Base-by-base conservation (phyloP, 2,329 filamentous ascomycete genomes). In the Tricladium varicosporioides region DNA sequence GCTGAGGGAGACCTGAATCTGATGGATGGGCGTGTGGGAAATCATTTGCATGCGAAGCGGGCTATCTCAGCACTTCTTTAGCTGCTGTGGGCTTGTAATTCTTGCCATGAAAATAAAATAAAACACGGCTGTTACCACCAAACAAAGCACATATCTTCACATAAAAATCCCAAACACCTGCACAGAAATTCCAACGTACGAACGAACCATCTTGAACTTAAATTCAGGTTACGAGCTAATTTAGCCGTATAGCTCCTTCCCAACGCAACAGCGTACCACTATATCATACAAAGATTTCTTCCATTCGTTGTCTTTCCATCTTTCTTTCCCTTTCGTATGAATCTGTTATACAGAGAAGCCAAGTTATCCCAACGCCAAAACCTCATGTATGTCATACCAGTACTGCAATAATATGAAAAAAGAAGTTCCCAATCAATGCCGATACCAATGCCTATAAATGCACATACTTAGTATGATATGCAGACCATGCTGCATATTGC, bases 71-170 rank as follows among this genome's bases (percentile, higher is more conserved):
- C 58, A 62, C 59, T 65, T 53, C 59, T 65, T 53, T 52, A 33
- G 31, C 40, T 57, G 63, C 59, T 64, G 56, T 50, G 61, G 61
- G 64, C 67, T 67, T 69, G 68, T 70, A 70, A 67, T 65, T 58
- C 61, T 63, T 62, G 60, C 64, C 61, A 64, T 59, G 54, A 65
- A 67, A 63, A 60, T 60, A 32, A 55, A 51, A 42, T 40, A 40
- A 40, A 40, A 40, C 44, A 65, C 49, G 65, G 65, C 61, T 64
- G 64, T 63, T 56, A 57, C 55, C 53, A 63, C 51, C 36, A 40
- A 40, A 40, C 36, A 27, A 27, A 27, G 22, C n/a, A 47, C 49
- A 53, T 43, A 31, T 54, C 32, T 58, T 53, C 50, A 51, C 50
- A n/a, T n/a, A n/a, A 50, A 53, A 46, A 42, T 48, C 31, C 33